phyloP scores from a whole-genome alignment of 1,284 basidiomycete genomes.

The Malassezia equina region DNA sequence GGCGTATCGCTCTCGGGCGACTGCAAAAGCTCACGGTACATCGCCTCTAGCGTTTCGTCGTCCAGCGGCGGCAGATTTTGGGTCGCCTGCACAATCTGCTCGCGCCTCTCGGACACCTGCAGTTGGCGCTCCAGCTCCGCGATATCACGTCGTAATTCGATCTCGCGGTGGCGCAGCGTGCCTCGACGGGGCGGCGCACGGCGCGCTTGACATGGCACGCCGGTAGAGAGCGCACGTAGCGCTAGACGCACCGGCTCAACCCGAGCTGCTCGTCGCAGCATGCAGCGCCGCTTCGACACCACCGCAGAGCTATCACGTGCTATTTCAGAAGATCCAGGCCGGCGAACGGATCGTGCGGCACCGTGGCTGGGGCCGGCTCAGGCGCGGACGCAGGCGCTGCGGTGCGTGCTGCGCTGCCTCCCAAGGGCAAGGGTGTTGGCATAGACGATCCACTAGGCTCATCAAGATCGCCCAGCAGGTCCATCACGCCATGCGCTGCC shows the following conservation, averaged over 20 bases:
- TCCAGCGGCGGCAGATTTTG: constrained; percentile 33
- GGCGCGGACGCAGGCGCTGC: constrained; percentile 3
- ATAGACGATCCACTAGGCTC: background rate
- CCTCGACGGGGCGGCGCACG: background rate
- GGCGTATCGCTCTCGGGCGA: background rate
- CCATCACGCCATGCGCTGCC: background rate
- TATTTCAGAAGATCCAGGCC: constrained; percentile 40
- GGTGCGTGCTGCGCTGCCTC: constrained; percentile 18
- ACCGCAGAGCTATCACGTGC: constrained; percentile 1
- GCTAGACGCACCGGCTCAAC: background rate
- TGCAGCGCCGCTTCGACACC: background rate
- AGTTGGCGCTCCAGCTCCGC: constrained; percentile 22
- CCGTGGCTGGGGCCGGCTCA: no score
- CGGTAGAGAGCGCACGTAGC: constrained; percentile 1
- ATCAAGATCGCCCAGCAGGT: constrained; percentile 16
- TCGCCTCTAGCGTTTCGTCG: constrained; percentile 31
- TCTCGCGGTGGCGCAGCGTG: constrained; percentile 5
- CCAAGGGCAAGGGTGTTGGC: background rate
- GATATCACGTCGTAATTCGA: constrained; percentile 26
- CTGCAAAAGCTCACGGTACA: constrained; percentile 33
- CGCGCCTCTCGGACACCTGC: constrained; percentile 24
- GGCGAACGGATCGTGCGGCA: constrained; percentile 33
- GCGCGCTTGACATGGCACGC: background rate
- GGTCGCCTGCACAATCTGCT: constrained; percentile 24
- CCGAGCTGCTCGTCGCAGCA: background rate